Conservation (phyloP, 208 protist genomes). For the Novymonas esmeraldas region DNA sequence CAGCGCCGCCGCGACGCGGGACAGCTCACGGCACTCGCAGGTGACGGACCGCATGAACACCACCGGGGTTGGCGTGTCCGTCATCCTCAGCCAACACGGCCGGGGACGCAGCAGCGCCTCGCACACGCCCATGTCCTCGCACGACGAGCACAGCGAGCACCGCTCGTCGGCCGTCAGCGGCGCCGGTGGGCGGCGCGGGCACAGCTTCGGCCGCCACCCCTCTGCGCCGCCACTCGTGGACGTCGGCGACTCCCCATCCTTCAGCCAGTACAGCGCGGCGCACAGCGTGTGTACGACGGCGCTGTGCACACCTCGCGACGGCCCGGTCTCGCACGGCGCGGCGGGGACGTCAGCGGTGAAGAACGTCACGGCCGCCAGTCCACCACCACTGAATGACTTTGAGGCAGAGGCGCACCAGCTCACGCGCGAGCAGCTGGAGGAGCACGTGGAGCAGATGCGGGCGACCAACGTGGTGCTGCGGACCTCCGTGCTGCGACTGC, state of each 20-base stretch:
- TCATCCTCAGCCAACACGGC: neutral
- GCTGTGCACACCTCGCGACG: constrained; percentile 37
- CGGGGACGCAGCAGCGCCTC: constrained; percentile 21
- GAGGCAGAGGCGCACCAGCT: constrained; percentile 50
- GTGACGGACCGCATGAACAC: constrained; percentile 9
- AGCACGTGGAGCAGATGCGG: constrained; percentile 44
- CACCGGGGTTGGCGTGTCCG: constrained; percentile 1
- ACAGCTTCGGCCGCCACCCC: constrained; percentile 8
- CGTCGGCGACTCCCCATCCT: constrained; percentile 23
- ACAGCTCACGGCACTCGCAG: constrained; percentile 42
- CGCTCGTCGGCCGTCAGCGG: constrained; percentile 6
- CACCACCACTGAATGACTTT: constrained; percentile 40
- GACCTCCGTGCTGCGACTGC: constrained; percentile 47
- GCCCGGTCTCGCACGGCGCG: neutral
- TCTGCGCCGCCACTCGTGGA: constrained; percentile 33
- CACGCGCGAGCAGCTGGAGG: constrained; percentile 44
- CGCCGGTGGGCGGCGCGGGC: neutral
- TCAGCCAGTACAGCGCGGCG: constrained; percentile 23
- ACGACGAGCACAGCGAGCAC: constrained; percentile 16
- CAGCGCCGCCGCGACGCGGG: constrained; percentile 37
- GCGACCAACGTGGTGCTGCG: constrained; percentile 50
- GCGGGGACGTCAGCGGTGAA: constrained; percentile 8
- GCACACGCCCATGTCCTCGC: constrained; percentile 27
- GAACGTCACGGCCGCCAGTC: constrained; percentile 4
- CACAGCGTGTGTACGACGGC: constrained; percentile 41